phyloP scores from a whole-genome alignment of 2,329 filamentous ascomycete species.

The Dactylellina cionopaga region DNA sequence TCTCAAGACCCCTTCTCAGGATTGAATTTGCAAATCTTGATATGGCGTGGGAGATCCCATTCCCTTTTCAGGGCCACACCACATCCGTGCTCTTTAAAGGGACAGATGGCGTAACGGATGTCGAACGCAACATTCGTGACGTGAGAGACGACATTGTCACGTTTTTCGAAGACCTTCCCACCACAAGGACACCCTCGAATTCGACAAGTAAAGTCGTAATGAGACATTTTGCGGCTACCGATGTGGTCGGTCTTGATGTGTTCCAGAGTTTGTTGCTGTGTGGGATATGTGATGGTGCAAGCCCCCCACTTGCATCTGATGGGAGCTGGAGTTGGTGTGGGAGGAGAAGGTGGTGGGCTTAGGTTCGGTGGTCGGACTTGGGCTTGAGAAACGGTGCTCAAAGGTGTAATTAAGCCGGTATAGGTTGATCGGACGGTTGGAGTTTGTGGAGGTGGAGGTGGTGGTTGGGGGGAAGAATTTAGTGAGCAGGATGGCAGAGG shows the following conservation, averaged over 20 bases:
- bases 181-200: constrained; percentile 19
- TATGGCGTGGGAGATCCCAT: constrained; percentile 36
- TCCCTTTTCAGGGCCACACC: constrained; percentile 22
- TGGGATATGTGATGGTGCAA: neutral
- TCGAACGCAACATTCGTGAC: constrained; percentile 45
- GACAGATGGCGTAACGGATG: constrained; percentile 36
- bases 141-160: constrained; percentile 46
- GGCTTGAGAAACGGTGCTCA: no score
- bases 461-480: no score
- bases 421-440: no score
- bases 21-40: constrained; percentile 24
- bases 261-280: neutral
- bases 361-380: neutral
- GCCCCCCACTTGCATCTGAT: constrained; percentile 21
- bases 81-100: constrained; percentile 17
- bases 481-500: no score
- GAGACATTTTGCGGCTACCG: neutral
- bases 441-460: neutral
- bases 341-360: neutral
- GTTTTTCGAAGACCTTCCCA: constrained; percentile 34
- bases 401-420: no score
- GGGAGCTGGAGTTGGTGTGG: neutral
- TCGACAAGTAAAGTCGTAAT: constrained; percentile 43
- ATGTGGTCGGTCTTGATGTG: constrained; percentile 39
- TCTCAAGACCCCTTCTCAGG: neutral